Percentiles rank a stretch among this genome's conserved stretches.
Evolutionary conservation across 2,329 filamentous ascomycete genomes (phyloP).

Genomic region (Byssothecium circinans): DNA sequence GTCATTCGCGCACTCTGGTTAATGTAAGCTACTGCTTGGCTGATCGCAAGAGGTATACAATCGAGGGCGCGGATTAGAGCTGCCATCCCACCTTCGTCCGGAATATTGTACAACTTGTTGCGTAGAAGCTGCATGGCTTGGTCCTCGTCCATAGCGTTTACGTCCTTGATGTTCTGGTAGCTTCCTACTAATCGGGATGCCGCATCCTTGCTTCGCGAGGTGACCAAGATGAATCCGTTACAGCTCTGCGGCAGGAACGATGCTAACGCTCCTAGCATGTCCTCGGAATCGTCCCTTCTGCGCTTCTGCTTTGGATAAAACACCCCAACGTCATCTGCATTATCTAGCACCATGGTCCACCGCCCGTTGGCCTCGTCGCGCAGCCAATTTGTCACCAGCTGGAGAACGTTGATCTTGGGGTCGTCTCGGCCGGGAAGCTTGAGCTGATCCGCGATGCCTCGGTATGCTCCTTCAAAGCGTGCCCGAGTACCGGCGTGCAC

Average conservation of each 20-base stretch:
- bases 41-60: constrained; percentile 37
- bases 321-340: constrained; percentile 10
- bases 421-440: constrained; percentile 11
- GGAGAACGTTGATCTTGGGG: constrained; percentile 13
- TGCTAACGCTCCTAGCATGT: no score
- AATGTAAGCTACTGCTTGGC: constrained; percentile 41
- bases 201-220: constrained; percentile 11
- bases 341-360: constrained; percentile 20
- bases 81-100: constrained; percentile 3
- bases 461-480: constrained; percentile 16
- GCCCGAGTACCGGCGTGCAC: constrained; percentile 24
- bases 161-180: constrained; percentile 12
- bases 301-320: constrained; percentile 4
- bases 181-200: constrained; percentile 14
- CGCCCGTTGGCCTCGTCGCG: constrained; percentile 12
- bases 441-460: constrained; percentile 14
- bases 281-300: background rate
- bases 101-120: constrained; percentile 18
- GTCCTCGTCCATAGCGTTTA: constrained; percentile 21
- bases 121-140: constrained; percentile 20
- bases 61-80: constrained; percentile 24
- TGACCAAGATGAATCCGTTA: constrained; percentile 14
- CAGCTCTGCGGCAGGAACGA: no score
- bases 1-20: constrained; percentile 13
- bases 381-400: constrained; percentile 18